A percentile compares a stretch with the other conserved stretches of the same genome.
Conservation (phyloP, 192 early-diverging fungal species). For the Haplosporangium gracile region DNA sequence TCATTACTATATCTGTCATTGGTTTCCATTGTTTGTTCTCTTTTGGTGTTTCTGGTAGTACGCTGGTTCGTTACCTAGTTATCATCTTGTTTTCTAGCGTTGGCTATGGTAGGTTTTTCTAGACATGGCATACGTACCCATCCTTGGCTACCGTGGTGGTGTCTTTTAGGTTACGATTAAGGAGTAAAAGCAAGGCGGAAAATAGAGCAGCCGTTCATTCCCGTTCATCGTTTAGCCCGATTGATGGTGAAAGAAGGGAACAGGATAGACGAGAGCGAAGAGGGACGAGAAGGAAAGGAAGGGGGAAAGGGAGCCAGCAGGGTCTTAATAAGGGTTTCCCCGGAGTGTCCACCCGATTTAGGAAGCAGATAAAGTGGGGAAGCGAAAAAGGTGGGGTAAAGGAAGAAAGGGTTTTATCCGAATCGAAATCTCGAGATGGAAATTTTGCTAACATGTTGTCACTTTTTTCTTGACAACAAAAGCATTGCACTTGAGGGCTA, state of each 20-base stretch:
- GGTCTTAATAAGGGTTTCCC: not conserved
- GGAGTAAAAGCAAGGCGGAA: not conserved
- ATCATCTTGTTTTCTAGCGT: too few relatives aligned
- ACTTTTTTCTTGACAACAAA: not conserved
- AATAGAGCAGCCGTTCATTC: not conserved
- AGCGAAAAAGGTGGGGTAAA: not conserved
- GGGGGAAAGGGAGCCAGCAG: not conserved
- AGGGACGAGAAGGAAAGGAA: not conserved
- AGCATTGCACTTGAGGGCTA: not conserved
- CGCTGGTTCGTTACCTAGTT: too few relatives aligned
- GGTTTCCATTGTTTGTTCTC: too few relatives aligned
- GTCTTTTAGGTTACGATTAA: too few relatives aligned
- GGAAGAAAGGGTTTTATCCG: not conserved
- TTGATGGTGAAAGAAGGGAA: not conserved
- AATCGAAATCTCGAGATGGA: not conserved
- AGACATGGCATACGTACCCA: too few relatives aligned
- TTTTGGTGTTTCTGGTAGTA: too few relatives aligned
- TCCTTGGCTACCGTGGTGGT: too few relatives aligned
- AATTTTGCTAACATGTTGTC: not conserved
- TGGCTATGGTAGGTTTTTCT: too few relatives aligned
- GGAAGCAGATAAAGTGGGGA: not conserved
- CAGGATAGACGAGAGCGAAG: not conserved
- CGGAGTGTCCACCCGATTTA: conserved; percentile 6
- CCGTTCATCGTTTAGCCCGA: not conserved
- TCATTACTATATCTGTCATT: too few relatives aligned